Evolutionary conservation across 78 protist genomes (phyloP), one percentile per base, ranked within the genome.

Genomic region (Dictyostelium intermedium): DNA sequence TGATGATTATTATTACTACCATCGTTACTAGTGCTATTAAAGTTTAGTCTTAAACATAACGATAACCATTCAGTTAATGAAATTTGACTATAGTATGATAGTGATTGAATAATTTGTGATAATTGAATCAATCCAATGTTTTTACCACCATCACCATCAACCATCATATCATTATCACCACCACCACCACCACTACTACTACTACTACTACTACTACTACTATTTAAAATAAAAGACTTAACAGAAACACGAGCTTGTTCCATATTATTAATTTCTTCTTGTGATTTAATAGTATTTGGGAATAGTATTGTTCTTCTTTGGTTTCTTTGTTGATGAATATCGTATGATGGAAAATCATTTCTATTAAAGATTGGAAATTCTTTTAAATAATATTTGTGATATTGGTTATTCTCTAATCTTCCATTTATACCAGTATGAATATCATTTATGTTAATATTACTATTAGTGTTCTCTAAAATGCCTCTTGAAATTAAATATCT

Each of bases 11-110:
- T 37, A 37, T 2, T 23, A 63, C 30, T 79, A 32, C 60, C 66
- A 30, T 74, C n/a, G 14, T 5, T 20, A 50, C 61, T 50, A 16
- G 61, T 0, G 16, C 1, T 6, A 77, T 41, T 78, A 63, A 87
- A 87, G 16, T 87, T 25, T 66, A 80, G 45, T 81, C 94, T 78
- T 18, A 89, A 69, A 69, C 87, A 89, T 30, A 89, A 34, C 34
- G 94, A 89, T 50, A 89, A 35, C 94, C 94, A 89, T 50, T 89
- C 94, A 18, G 79, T 80, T 27, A 89, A 83, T 13, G 94, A 89
- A n/a, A 74, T 81, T 35, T 81, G 87, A 32, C 83, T 60, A 47
- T 89, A 89, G 69, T 32, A 89, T 80, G 94, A 77, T 23, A 89
- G n/a, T 30, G 79, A 41, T n/a, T 45, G 32, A n/a, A 87, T 14